Percentiles rank a stretch among this genome's conserved stretches.
Evolutionary conservation across 495 filamentous ascomycete genomes (phyloP).

Genomic region (Margaritispora aquatica): DNA sequence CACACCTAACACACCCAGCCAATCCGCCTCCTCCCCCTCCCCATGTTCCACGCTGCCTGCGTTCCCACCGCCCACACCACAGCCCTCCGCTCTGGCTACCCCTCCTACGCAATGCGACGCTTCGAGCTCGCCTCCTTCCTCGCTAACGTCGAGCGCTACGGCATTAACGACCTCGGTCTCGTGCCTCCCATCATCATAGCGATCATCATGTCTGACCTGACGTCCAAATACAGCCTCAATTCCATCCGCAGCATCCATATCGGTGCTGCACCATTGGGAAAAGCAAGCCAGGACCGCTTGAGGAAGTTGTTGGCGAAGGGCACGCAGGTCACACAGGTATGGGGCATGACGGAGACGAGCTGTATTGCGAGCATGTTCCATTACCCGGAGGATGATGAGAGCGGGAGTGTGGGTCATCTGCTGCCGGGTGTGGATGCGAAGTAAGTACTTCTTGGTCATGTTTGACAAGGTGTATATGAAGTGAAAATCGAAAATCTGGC

Average conservation of each 20-base stretch:
- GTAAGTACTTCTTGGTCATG: constrained; percentile 23
- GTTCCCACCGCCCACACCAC: constrained; percentile 27
- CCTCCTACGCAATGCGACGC: constrained; percentile 42
- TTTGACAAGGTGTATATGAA: constrained; percentile 20
- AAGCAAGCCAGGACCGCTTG: constrained; percentile 36
- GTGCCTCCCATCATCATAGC: constrained; percentile 51
- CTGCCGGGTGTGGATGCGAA: constrained; percentile 20
- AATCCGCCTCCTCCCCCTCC: constrained; percentile 27
- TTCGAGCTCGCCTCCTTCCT: constrained; percentile 51
- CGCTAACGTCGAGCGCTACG: constrained; percentile 39
- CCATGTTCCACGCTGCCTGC: constrained; percentile 46
- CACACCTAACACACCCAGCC: not conserved
- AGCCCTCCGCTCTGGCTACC: constrained; percentile 2
- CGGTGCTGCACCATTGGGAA: constrained; percentile 74
- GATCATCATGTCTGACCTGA: constrained; percentile 33
- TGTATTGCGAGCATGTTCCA: constrained; percentile 17
- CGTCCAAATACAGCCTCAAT: constrained; percentile 37
- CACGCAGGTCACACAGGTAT: constrained; percentile 17
- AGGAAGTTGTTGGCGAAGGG: constrained; percentile 27
- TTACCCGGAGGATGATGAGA: constrained; percentile 15
- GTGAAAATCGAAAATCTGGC: too few species aligned
- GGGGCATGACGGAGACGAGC: constrained; percentile 7
- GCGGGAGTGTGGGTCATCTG: constrained; percentile 14
- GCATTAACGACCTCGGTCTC: constrained; percentile 47
- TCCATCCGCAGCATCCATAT: constrained; percentile 57